Percentiles rank a stretch among this genome's conserved stretches.
Evolutionary conservation across 2,329 filamentous ascomycete genomes (phyloP).

Genomic region (Mycosphaerella sp.): DNA sequence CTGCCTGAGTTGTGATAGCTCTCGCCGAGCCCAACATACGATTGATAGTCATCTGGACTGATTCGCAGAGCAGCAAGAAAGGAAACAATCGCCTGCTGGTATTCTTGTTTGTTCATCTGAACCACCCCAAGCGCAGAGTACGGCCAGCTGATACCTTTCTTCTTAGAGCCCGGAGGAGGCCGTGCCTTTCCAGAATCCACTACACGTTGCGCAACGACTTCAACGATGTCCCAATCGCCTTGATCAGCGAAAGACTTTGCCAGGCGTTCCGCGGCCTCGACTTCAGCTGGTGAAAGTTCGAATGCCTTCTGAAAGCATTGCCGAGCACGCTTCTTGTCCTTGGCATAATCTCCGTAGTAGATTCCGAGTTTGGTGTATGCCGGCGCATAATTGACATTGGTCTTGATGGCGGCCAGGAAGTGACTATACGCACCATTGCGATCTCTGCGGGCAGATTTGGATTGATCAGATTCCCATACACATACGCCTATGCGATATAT

Average conservation of each 20-base stretch:
- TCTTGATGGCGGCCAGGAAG: conserved; percentile 78
- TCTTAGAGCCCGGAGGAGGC: conserved; percentile 85
- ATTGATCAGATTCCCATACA: conserved; percentile 75
- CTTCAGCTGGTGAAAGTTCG: conserved; percentile 80
- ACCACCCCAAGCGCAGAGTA: conserved; percentile 90
- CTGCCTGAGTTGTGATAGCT: conserved; percentile 92
- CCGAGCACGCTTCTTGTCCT: conserved; percentile 78
- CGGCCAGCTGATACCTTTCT: conserved; percentile 91
- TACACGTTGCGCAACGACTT: conserved; percentile 81
- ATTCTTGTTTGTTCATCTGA: conserved; percentile 90
- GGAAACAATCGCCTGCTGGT: conserved; percentile 77
- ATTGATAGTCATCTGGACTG: conserved; percentile 81
- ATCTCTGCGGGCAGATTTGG: conserved; percentile 66
- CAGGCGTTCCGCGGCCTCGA: conserved; percentile 78
- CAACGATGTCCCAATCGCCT: conserved; percentile 93
- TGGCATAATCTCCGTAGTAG: conserved; percentile 86
- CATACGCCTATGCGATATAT: conserved; percentile 83
- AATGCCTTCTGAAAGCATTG: conserved; percentile 95
- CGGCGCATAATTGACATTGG: conserved; percentile 79
- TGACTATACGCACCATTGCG: conserved; percentile 75
- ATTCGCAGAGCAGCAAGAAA: conserved; percentile 86
- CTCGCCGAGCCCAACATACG: conserved; percentile 94
- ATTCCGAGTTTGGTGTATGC: conserved; percentile 86
- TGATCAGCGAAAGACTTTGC: conserved; percentile 81
- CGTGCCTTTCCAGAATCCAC: conserved; percentile 92